phyloP scores from a whole-genome alignment of 257 asterid species.

The Nicotiana noctiflora region DNA sequence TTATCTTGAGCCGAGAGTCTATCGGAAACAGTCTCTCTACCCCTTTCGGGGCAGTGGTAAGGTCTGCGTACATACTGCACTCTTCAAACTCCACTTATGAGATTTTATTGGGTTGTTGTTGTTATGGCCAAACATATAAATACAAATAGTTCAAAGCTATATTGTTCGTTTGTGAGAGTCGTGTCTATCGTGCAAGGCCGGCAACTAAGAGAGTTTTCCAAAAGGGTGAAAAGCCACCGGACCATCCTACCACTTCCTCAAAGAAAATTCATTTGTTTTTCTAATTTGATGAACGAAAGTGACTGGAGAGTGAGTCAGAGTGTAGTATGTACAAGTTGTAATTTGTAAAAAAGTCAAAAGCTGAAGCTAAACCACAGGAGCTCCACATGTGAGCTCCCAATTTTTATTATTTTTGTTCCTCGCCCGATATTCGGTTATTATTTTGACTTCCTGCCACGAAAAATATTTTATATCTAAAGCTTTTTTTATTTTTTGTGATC shows the following conservation, averaged over 20 bases:
- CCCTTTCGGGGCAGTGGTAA: too few relatives aligned
- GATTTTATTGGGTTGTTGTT: too few relatives aligned
- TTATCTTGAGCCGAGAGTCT: background rate
- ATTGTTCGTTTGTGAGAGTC: background rate
- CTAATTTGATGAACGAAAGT: background rate
- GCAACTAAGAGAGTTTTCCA: background rate
- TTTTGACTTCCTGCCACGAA: too few relatives aligned
- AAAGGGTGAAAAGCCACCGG: background rate
- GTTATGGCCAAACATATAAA: too few relatives aligned
- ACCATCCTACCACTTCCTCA: background rate
- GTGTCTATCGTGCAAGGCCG: background rate
- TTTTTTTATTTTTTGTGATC: too few relatives aligned
- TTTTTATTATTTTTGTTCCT: background rate
- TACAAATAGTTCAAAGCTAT: background rate
- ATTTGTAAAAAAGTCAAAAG: background rate
- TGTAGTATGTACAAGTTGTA: background rate
- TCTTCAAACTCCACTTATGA: too few relatives aligned
- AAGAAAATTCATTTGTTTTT: background rate
- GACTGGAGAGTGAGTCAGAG: background rate
- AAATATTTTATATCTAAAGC: fast-evolving
- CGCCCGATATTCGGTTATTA: too few relatives aligned
- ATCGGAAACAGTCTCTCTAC: too few relatives aligned
- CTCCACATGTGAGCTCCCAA: background rate
- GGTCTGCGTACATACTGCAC: too few relatives aligned
- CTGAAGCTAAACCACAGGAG: background rate